These are phyloP conservation scores for Elongisporangium undulatum DNA, from an alignment of 352 stramenopile species.

Conservation along the genomic window DNA sequence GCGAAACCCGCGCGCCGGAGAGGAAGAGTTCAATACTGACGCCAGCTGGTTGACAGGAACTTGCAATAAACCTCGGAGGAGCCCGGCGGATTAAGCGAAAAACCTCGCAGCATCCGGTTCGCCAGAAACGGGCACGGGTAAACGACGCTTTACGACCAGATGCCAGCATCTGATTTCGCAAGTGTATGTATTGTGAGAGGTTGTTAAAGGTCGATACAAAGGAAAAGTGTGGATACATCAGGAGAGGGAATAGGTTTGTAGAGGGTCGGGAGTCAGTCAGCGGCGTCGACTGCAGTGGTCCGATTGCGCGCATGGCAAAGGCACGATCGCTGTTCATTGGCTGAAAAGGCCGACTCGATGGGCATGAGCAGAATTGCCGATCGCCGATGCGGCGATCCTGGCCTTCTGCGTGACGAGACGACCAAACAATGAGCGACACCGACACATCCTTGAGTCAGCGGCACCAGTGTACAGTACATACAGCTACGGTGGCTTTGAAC, in stretches of 20 bases:
- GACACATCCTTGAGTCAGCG: not conserved
- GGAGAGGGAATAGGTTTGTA: not conserved
- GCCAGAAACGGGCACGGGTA: not conserved
- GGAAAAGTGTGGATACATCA: not conserved
- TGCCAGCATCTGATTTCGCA: not conserved
- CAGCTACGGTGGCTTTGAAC: not conserved
- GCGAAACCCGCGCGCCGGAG: not conserved
- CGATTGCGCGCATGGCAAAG: not conserved
- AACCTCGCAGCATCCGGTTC: not conserved
- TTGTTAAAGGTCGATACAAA: not conserved
- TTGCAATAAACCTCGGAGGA: not conserved
- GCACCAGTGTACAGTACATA: not conserved
- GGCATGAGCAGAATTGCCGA: not conserved
- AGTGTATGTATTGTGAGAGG: not conserved
- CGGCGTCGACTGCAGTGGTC: not conserved
- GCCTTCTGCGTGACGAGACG: not conserved
- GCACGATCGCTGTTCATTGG: not conserved
- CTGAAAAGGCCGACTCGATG: not conserved
- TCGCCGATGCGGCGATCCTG: not conserved
- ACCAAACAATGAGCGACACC: not conserved
- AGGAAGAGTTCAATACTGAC: not conserved
- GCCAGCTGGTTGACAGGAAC: not conserved
- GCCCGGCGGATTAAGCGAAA: not conserved
- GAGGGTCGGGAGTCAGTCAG: not conserved
- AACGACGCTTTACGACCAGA: not conserved